Conservation (phyloP, 2,329 filamentous ascomycete species). For the Acarospora socialis region DNA sequence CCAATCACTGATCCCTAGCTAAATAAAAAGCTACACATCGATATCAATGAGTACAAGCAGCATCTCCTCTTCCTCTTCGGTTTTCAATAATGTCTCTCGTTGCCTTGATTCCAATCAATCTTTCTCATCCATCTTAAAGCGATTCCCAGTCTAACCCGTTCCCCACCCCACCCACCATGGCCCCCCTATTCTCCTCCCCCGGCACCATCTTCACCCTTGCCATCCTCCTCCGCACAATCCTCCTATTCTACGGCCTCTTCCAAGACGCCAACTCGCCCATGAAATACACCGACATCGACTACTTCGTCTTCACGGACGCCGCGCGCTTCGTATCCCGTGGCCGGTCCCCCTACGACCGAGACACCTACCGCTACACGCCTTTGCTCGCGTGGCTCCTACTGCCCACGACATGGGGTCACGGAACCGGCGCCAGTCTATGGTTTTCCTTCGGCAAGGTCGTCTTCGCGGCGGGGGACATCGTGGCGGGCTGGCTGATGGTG, state of each 20-base stretch:
- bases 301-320: conserved; percentile 94
- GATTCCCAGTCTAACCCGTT: no score
- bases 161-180: no score
- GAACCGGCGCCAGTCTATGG: conserved; percentile 40
- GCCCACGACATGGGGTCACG: conserved; percentile 50
- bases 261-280: conserved; percentile 84
- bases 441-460: conserved; percentile 80
- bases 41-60: no score
- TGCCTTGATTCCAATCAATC: no score
- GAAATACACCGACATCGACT: conserved; percentile 99
- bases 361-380: conserved; percentile 95
- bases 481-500: conserved; percentile 68
- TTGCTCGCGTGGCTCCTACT: conserved; percentile 81
- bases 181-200: no score
- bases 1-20: no score
- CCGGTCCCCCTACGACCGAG: conserved; percentile 67
- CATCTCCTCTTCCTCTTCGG: no score
- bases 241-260: conserved; percentile 79
- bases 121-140: no score
- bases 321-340: conserved; percentile 58
- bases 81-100: no score
- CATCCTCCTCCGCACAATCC: conserved; percentile 52
- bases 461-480: conserved; percentile 69
- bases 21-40: no score
- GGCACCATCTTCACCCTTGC: no score